Evolutionary conservation across 495 filamentous ascomycete genomes (phyloP), one percentile per base, ranked within the genome.

Genomic region (Parathielavia appendiculata): DNA sequence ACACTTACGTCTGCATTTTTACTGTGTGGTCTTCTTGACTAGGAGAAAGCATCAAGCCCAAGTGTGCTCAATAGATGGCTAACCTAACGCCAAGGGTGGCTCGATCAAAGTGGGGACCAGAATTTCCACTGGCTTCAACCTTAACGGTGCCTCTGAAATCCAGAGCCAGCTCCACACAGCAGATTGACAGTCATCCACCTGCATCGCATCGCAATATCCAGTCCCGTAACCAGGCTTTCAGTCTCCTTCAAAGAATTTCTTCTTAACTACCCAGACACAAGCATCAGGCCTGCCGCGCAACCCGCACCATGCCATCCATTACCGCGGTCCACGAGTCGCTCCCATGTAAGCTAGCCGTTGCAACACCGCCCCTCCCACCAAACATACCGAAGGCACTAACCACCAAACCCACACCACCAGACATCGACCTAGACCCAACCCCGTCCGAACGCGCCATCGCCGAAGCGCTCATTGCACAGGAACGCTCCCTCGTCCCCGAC

Each of bases 311-410:
- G 86, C 79, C 88, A 56, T 78, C 89, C 53, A 86, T 88, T 57
- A 82, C 80, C 50, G 82, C 82, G 61, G 79, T 81, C 43, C 87
- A 92, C 73, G 90, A 95, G 67, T 95, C 89, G 14, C 84, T 95
- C 16, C 90, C 89, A 20, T 95, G 89, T 91, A 84, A 34, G 72
- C n/a, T 41, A 20, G 13, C 34, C 38, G 30, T 48, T 30, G 6
- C 26, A 6, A 30, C 38, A 35, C 59, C 51, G 43, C 46, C 32
- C 56, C 30, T 35, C n/a, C 16, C 38, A 22, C 53, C 43, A 52
- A 43, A 44, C 64, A 54, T 30, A 7, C 44, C 26, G 51, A 43
- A 43, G 14, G 4, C 14, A 13, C 63, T 57, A 68, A 69, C 53
- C 22, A 51, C 54, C 54, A 23, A 52, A 53, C 51, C 23, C 34